phyloP scores from a whole-genome alignment of 2,329 filamentous ascomycete genomes.

The Bipolaris zeicola region DNA sequence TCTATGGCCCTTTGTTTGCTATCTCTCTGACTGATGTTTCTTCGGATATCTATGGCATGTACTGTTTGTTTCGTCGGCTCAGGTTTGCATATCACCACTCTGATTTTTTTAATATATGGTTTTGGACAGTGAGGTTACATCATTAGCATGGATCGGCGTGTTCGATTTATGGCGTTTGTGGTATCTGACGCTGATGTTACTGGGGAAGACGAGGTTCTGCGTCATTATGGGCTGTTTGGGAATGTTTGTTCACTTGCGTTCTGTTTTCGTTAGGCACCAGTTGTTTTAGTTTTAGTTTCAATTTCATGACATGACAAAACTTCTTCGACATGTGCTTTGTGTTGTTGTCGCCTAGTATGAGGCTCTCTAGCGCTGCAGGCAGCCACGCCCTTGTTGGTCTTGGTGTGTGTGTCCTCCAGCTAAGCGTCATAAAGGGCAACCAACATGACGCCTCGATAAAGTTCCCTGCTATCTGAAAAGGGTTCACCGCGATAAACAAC shows the following conservation, averaged over 20 bases:
- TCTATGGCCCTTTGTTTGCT: background rate
- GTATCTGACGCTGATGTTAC: slow-evolving; percentile 5
- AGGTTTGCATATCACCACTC: slow-evolving; percentile 20
- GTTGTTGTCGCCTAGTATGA: background rate
- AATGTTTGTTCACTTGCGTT: slow-evolving; percentile 1
- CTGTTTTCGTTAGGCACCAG: background rate
- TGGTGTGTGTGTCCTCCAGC: background rate
- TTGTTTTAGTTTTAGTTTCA: slow-evolving; percentile 7
- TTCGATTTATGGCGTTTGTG: slow-evolving; percentile 17
- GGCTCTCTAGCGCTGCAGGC: background rate
- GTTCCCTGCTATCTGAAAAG: background rate
- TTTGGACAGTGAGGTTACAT: slow-evolving; percentile 6
- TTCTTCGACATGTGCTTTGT: background rate
- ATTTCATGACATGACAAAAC: slow-evolving; percentile 2
- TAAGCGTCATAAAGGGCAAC: background rate
- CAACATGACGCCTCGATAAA: background rate
- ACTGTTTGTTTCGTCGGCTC: slow-evolving; percentile 11
- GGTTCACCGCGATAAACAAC: background rate
- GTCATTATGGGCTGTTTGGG: background rate
- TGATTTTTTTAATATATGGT: slow-evolving; percentile 12
- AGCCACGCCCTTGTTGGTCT: background rate
- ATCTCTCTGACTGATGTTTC: background rate
- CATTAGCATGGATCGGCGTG: slow-evolving; percentile 15
- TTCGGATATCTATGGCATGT: slow-evolving; percentile 9
- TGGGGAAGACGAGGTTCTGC: slow-evolving; percentile 4